A percentile compares a stretch with the other conserved stretches of the same genome.
Evolutionary conservation across 2,329 filamentous ascomycete species (phyloP).

Genomic region (Aspergillus cejpii): DNA sequence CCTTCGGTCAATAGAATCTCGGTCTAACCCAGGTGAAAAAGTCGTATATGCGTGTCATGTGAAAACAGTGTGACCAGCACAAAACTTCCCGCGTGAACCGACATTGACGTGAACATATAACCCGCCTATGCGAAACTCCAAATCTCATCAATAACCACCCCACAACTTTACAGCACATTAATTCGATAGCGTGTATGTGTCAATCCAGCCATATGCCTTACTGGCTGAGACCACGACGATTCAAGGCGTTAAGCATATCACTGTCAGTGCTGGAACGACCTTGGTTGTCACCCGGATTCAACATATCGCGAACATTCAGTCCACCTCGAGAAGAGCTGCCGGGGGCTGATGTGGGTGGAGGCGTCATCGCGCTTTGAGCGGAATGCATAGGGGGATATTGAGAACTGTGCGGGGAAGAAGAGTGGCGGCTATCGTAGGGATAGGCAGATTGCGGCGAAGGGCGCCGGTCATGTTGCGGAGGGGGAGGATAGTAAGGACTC

Average conservation of each 20-base stretch:
- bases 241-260: conserved; percentile 46
- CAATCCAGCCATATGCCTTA: conserved; percentile 11
- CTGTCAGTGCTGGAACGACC: conserved; percentile 44
- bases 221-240: conserved; percentile 36
- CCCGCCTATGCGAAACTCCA: conserved; percentile 1
- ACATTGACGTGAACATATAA: conserved; percentile 1
- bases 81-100: conserved; percentile 14
- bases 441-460: conserved; percentile 42
- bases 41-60: conserved; percentile 2
- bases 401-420: conserved; percentile 40
- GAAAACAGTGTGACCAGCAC: conserved; percentile 21
- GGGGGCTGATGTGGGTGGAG: conserved; percentile 30
- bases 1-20: neutral
- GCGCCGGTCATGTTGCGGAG: conserved; percentile 36
- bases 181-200: neutral
- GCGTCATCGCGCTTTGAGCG: conserved; percentile 23
- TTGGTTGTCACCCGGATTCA: conserved; percentile 38
- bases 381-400: conserved; percentile 35
- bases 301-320: conserved; percentile 45
- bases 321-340: conserved; percentile 34
- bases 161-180: conserved; percentile 1
- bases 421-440: conserved; percentile 38
- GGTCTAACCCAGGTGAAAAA: neutral
- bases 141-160: conserved; percentile 1
- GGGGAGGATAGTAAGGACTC: conserved; percentile 35